Evolutionary conservation across 768 basidiomycete genomes (phyloP), one percentile per base, ranked within the genome.

Genomic region (Hemileccinum rubropunctum): DNA sequence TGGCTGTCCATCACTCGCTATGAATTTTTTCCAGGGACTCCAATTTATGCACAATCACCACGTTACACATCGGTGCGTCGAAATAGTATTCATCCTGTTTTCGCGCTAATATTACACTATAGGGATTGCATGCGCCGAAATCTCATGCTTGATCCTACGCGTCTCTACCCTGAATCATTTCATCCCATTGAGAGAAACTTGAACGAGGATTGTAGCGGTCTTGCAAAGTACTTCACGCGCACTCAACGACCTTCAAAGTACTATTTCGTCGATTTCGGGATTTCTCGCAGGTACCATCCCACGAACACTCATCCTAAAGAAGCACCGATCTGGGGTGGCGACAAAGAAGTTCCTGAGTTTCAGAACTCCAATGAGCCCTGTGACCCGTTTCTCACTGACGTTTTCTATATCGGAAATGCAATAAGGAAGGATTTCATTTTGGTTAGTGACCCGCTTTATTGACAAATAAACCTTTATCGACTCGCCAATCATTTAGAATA

Each of bases 351-450:
- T n/a, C n/a, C n/a, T n/a, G n/a, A n/a, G n/a, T n/a, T n/a, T n/a
- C n/a, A n/a, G n/a, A n/a, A n/a, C n/a, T n/a, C n/a, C n/a, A n/a
- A n/a, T n/a, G n/a, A n/a, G n/a, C n/a, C n/a, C n/a, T n/a, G n/a
- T 15, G 56, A 78, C 47, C 73, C 75, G 1, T 79, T 77, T 44
- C 64, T 68, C 2, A 71, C 70, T 0, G 77, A 79, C 35, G 63
- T 79, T 3, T 79, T 74, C 47, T 71, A 70, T 45, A 49, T 77
- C 0, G 76, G 74, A 0, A 77, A 76, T 47, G 35, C 68, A 12
- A 60, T 74, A 43, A 53, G 60, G 14, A 45, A 48, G n/a, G n/a
- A n/a, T n/a, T n/a, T n/a, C n/a, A n/a, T n/a, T n/a, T n/a, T n/a
- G n/a, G n/a, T n/a, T n/a, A n/a, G n/a, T 27, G 57, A 71, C 36